phyloP scores from a whole-genome alignment of 2,329 filamentous ascomycete species.

The Nannizziopsis barbatae region DNA sequence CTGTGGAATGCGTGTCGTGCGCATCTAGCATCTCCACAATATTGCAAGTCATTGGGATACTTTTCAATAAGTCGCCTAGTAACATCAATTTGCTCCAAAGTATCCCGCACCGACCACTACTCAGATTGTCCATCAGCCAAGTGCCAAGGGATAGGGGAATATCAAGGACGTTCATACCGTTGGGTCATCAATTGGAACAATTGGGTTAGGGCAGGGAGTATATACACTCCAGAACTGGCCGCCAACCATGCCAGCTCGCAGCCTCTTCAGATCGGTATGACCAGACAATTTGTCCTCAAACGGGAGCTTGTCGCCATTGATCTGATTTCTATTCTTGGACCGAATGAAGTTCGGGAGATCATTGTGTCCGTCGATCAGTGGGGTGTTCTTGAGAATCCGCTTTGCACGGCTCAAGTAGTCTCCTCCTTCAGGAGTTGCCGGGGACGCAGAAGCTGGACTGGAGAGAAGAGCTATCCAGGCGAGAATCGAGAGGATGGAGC shows the following conservation, averaged over 20 bases:
- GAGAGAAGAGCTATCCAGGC: not conserved
- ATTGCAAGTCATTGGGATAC: slow-evolving; percentile 18
- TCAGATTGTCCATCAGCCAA: not conserved
- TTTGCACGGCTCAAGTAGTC: slow-evolving; percentile 18
- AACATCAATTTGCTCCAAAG: slow-evolving; percentile 23
- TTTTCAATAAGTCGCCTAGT: slow-evolving; percentile 18
- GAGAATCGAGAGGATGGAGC: not conserved
- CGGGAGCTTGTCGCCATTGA: slow-evolving; percentile 20
- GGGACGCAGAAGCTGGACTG: slow-evolving; percentile 1
- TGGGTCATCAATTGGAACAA: slow-evolving; percentile 16
- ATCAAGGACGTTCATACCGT: slow-evolving; percentile 8
- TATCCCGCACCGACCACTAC: slow-evolving; percentile 19
- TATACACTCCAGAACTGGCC: slow-evolving; percentile 27
- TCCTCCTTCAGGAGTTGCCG: not conserved
- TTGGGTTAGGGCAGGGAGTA: slow-evolving; percentile 18
- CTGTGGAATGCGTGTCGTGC: slow-evolving; percentile 16
- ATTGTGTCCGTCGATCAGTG: slow-evolving; percentile 28
- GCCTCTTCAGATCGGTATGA: slow-evolving; percentile 22
- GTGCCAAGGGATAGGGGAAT: not conserved
- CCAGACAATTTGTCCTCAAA: slow-evolving; percentile 18
- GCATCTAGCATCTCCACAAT: slow-evolving; percentile 17
- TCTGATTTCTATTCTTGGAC: slow-evolving; percentile 21
- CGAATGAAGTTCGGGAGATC: slow-evolving; percentile 24
- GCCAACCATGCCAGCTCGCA: slow-evolving; percentile 22
- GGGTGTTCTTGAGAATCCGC: slow-evolving; percentile 19